Conservation (phyloP, 2,329 filamentous ascomycete genomes). For the Colletotrichum brevisporum region DNA sequence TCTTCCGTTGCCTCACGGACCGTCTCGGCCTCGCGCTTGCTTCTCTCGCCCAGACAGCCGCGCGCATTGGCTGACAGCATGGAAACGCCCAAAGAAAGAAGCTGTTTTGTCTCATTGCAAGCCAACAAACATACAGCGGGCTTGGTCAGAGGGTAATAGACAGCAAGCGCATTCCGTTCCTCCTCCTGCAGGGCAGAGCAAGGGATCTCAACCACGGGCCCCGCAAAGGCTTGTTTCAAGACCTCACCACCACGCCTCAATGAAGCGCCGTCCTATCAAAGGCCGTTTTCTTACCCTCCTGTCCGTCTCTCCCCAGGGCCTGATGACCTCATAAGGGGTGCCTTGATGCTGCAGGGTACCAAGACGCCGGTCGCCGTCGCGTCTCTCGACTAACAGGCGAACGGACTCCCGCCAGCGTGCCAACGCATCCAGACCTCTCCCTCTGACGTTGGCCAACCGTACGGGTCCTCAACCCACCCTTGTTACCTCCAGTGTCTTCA, state of each 20-base stretch:
- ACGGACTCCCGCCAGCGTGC: slow-evolving; percentile 21
- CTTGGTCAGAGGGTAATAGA: no score
- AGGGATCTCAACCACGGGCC: slow-evolving; percentile 16
- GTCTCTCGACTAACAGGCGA: neutral
- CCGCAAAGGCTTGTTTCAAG: slow-evolving; percentile 38
- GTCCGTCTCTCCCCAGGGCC: slow-evolving; percentile 8
- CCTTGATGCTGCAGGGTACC: neutral
- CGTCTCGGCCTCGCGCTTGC: slow-evolving; percentile 10
- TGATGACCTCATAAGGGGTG: slow-evolving; percentile 36
- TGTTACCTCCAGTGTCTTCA: slow-evolving; percentile 25
- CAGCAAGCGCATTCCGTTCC: neutral
- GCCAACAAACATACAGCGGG: no score
- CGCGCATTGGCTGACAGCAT: slow-evolving; percentile 31
- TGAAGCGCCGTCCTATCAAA: slow-evolving; percentile 26
- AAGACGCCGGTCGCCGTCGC: slow-evolving; percentile 5
- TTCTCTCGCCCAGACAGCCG: slow-evolving; percentile 10
- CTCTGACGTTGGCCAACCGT: slow-evolving; percentile 30
- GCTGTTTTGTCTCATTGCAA: neutral
- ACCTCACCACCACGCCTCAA: slow-evolving; percentile 12
- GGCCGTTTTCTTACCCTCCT: neutral
- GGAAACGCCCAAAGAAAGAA: neutral
- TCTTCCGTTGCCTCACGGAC: neutral
- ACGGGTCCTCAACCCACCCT: neutral
- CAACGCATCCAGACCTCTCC: slow-evolving; percentile 13
- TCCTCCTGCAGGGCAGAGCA: slow-evolving; percentile 20